Evolutionary conservation across 164 flowering plant species (phyloP), one percentile per base, ranked within the genome.

Genomic region (Umbellularia californica): DNA sequence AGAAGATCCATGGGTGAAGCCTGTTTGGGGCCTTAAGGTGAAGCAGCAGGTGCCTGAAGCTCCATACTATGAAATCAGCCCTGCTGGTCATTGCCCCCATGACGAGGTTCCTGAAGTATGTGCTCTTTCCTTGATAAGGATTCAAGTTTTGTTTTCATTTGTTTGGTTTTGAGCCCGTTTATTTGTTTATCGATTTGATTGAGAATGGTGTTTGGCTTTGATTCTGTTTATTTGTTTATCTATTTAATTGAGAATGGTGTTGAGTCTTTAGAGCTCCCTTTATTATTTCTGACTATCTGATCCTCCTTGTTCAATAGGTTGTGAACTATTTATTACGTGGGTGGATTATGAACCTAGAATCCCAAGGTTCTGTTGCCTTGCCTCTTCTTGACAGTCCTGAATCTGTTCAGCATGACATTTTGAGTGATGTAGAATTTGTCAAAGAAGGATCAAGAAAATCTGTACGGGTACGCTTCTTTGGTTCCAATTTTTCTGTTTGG

Each of bases 61-160:
- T 83, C 92, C 96, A 66, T 95, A 93, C 75, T 95, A 93, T 79
- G 87, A 90, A 84, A 90, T 95, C 79, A 95, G 94, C 82, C 99
- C 99, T 5, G 98, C 98, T 71, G 99, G 99, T 76, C 99, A 95
- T 78, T 95, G 99, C 83, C 99, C 99, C 63, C 99, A 95, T 80
- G 98, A 93, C 80, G 99, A 95, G 84, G 96, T 93, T 81, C 96
- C 99, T 70, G 98, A 95, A 97, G 98, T 95, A 93, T 23, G 68
- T 23, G 24, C 27, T 65, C 30, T 23, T 9, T 65, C 30, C 68
- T 65, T 23, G 24, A 65, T 25, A 65, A 65, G 68, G 68, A 65
- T 23, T 2, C 30, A 13, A 23, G 30, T 65, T 25, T 23, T 23
- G 2, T 65, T 23, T 65, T 23, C 22, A 4, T 23, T 23, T 65